These are phyloP conservation scores for Anthoceros angustus DNA, from an alignment of 225 moss, liverwort and hornwort genomes.

Conservation along the genomic window DNA sequence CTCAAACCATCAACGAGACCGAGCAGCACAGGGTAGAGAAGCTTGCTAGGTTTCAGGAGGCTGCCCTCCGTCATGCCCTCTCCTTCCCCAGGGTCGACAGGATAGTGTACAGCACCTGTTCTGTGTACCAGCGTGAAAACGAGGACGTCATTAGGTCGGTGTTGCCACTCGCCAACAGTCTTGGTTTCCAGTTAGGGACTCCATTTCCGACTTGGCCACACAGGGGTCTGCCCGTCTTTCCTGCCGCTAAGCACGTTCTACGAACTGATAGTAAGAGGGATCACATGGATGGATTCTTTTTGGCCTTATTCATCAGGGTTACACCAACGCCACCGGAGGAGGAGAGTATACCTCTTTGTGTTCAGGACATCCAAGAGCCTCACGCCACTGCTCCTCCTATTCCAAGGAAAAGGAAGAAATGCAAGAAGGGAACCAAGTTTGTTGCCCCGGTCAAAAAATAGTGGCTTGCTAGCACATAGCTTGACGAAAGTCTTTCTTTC, in stretches of 20 bases:
- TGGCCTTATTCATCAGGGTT: conserved; percentile 59
- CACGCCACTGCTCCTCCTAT: no score
- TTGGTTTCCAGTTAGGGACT: conserved; percentile 58
- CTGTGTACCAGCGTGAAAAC: conserved; percentile 72
- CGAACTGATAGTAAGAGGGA: conserved; percentile 72
- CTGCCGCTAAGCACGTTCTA: conserved; percentile 58
- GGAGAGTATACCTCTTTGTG: neutral
- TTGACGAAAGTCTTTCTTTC: no score
- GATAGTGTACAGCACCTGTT: conserved; percentile 91
- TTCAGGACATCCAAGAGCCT: no score
- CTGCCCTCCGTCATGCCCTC: conserved; percentile 77
- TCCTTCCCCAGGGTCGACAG: conserved; percentile 76
- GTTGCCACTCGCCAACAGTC: conserved; percentile 36
- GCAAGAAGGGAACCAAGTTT: no score
- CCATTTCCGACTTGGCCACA: conserved; percentile 67
- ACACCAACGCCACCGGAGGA: neutral
- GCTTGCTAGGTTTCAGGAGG: conserved; percentile 73
- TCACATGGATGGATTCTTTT: conserved; percentile 92
- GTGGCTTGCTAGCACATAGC: no score
- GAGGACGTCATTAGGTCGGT: conserved; percentile 69
- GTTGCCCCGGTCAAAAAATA: no score
- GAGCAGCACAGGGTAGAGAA: conserved; percentile 65
- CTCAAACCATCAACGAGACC: conserved; percentile 26
- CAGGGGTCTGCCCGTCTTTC: conserved; percentile 68
- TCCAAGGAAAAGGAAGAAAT: no score